A percentile compares a stretch with the other conserved stretches of the same genome.
These are phyloP conservation scores for Microcera coccophila DNA, from an alignment of 2,329 filamentous ascomycete species.

Conservation along the genomic window DNA sequence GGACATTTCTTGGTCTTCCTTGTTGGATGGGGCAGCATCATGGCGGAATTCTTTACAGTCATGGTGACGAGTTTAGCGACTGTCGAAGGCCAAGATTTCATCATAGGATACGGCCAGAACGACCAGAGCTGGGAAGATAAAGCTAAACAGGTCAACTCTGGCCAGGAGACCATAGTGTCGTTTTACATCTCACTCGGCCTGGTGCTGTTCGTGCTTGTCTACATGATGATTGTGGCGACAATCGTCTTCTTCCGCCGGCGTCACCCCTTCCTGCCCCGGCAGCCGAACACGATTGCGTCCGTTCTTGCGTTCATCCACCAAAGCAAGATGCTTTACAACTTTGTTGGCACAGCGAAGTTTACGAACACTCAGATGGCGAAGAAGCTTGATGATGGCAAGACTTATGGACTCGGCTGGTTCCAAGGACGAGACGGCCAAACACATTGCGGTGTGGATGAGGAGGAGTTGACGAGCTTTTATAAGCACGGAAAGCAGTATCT, in stretches of 20 bases:
- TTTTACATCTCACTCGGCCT: slow-evolving; percentile 64
- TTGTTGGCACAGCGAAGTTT: slow-evolving; percentile 65
- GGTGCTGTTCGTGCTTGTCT: slow-evolving; percentile 60
- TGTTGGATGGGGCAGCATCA: slow-evolving; percentile 65
- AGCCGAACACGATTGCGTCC: slow-evolving; percentile 73
- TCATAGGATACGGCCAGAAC: slow-evolving; percentile 29
- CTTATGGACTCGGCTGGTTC: slow-evolving; percentile 76
- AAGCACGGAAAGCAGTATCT: slow-evolving; percentile 57
- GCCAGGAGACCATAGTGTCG: slow-evolving; percentile 58
- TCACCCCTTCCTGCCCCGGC: slow-evolving; percentile 69
- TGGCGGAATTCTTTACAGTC: slow-evolving; percentile 70
- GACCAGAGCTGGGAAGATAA: slow-evolving; percentile 11
- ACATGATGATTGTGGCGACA: slow-evolving; percentile 57
- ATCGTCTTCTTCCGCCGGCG: slow-evolving; percentile 60
- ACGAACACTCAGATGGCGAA: slow-evolving; percentile 58
- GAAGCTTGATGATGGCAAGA: slow-evolving; percentile 56
- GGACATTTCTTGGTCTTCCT: slow-evolving; percentile 62
- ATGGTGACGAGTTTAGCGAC: slow-evolving; percentile 62
- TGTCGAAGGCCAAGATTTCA: slow-evolving; percentile 60
- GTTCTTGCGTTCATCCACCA: slow-evolving; percentile 76
- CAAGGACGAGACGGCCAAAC: slow-evolving; percentile 65
- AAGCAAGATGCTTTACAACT: slow-evolving; percentile 73
- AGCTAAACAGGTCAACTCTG: slow-evolving; percentile 41
- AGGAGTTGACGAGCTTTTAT: slow-evolving; percentile 64
- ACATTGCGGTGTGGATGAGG: slow-evolving; percentile 75